Percentiles rank a stretch among this genome's conserved stretches.
Conservation (phyloP, 768 basidiomycete genomes). For the Sporobolomyces phaffii region DNA sequence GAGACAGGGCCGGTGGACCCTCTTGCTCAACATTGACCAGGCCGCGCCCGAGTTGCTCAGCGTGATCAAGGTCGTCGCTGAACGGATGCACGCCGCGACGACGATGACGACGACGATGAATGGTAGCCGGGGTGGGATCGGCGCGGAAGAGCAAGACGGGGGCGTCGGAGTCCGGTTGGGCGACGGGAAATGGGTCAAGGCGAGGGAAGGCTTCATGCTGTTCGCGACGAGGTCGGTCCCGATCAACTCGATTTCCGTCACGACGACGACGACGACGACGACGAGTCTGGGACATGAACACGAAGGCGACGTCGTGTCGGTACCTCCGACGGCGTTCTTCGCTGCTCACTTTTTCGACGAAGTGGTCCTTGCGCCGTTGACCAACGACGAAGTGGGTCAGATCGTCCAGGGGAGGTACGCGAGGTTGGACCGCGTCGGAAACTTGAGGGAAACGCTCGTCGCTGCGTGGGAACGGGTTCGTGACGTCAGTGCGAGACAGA, state of each 20-base stretch:
- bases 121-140: slow-evolving; percentile 65
- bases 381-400: slow-evolving; percentile 59
- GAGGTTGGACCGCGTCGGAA: slow-evolving; percentile 52
- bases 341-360: slow-evolving; percentile 79
- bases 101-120: slow-evolving; percentile 39
- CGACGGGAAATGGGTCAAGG: slow-evolving; percentile 62
- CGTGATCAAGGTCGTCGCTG: slow-evolving; percentile 72
- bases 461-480: slow-evolving; percentile 63
- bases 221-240: slow-evolving; percentile 77
- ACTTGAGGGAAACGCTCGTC: slow-evolving; percentile 55
- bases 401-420: slow-evolving; percentile 68
- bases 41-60: slow-evolving; percentile 85
- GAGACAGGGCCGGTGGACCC: slow-evolving; percentile 82
- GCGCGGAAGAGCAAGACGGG: slow-evolving; percentile 57
- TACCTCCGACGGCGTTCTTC: slow-evolving; percentile 65
- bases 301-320: neutral
- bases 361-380: slow-evolving; percentile 59
- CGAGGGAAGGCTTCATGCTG: slow-evolving; percentile 70
- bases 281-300: no score
- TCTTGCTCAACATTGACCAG: slow-evolving; percentile 85
- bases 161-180: slow-evolving; percentile 61
- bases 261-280: slow-evolving; percentile 22
- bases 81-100: slow-evolving; percentile 50
- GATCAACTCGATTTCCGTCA: neutral
- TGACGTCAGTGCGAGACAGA: slow-evolving; percentile 48